phyloP scores from a whole-genome alignment of 306 rosid genomes.

The Mucuna pruriens region DNA sequence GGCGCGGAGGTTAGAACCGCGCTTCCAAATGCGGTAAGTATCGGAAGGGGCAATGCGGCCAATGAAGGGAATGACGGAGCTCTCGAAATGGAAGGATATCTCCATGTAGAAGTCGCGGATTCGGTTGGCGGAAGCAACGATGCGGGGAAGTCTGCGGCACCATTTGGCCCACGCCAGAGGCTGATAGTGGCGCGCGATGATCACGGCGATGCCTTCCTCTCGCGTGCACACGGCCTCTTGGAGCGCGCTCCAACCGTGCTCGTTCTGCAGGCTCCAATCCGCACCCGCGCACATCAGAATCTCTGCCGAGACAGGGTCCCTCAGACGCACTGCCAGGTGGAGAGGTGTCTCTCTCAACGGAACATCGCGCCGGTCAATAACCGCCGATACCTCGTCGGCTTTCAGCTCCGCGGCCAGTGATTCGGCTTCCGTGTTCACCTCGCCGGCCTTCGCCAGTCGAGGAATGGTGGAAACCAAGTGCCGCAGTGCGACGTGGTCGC shows the following conservation, averaged over 20 bases:
- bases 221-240: conserved; percentile 95
- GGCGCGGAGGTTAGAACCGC: conserved; percentile 97
- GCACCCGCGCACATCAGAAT: conserved; percentile 96
- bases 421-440: conserved; percentile 71
- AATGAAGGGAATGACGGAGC: conserved; percentile 97
- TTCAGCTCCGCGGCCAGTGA: conserved; percentile 81
- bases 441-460: conserved; percentile 74
- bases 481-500: conserved; percentile 76
- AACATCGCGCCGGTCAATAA: conserved; percentile 89
- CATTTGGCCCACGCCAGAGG: conserved; percentile 99
- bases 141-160: conserved; percentile 95
- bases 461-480: conserved; percentile 70
- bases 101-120: conserved; percentile 99
- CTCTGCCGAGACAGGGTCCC: conserved; percentile 81
- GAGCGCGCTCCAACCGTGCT: conserved; percentile 96
- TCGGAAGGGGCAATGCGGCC: conserved; percentile 97
- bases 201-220: conserved; percentile 88
- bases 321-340: conserved; percentile 92
- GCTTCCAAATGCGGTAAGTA: conserved; percentile 98
- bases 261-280: conserved; percentile 97
- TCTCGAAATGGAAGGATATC: conserved; percentile 94
- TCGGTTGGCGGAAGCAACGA: conserved; percentile 79
- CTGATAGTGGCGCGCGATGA: conserved; percentile 87
- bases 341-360: conserved; percentile 97
- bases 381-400: conserved; percentile 76